Evolutionary conservation across 2,329 filamentous ascomycete genomes (phyloP).

Genomic region (Akanthomyces lecanii): DNA sequence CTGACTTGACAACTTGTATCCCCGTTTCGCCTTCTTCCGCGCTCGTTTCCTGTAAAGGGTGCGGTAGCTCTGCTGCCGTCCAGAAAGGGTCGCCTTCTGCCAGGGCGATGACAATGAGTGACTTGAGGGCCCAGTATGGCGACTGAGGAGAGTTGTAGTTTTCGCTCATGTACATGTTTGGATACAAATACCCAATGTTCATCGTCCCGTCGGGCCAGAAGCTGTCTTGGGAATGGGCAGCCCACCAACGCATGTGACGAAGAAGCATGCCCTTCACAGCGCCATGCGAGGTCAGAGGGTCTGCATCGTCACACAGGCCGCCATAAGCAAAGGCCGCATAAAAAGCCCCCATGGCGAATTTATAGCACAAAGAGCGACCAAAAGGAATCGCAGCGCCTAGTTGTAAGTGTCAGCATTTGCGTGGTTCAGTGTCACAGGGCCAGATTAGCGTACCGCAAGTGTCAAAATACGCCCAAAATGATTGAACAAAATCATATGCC

Average conservation of each 20-base stretch:
- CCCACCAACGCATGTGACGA: conserved; percentile 49
- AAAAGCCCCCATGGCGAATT: conserved; percentile 47
- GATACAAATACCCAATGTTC: conserved; percentile 40
- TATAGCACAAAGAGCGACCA: conserved; percentile 47
- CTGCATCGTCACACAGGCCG: conserved; percentile 33
- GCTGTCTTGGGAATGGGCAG: conserved; percentile 35
- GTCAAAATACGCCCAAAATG: conserved; percentile 48
- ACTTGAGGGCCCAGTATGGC: conserved; percentile 51
- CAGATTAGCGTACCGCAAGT: conserved; percentile 31
- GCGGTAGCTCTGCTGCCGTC: conserved; percentile 33
- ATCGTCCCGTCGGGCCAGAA: conserved; percentile 47
- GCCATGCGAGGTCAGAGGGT: conserved; percentile 35
- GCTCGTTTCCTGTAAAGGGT: conserved; percentile 19
- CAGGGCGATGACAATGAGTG: conserved; percentile 40
- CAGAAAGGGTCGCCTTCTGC: conserved; percentile 40
- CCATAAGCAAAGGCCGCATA: conserved; percentile 43
- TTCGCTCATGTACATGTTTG: conserved; percentile 52
- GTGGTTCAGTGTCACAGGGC: no score
- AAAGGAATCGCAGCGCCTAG: conserved; percentile 49
- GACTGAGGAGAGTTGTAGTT: conserved; percentile 56
- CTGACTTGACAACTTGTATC: background rate
- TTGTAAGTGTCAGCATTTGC: background rate
- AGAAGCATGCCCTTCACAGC: conserved; percentile 45
- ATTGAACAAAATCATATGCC: conserved; percentile 35
- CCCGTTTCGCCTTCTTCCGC: background rate